phyloP scores from a whole-genome alignment of 2,329 filamentous ascomycete species.

The Calonectria pteridis region DNA sequence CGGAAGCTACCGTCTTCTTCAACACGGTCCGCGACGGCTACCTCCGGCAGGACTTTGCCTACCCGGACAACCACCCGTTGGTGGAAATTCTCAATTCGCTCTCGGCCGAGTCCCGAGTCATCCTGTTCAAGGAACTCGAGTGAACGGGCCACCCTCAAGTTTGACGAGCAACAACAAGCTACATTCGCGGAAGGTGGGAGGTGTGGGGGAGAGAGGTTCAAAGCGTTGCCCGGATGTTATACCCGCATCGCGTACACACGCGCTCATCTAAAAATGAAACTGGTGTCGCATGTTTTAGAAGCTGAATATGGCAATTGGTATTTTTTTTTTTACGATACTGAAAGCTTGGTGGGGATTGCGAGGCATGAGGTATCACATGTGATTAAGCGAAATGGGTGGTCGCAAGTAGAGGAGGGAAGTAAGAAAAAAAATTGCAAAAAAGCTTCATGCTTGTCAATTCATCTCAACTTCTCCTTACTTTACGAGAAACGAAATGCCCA shows the following conservation, averaged over 20 bases:
- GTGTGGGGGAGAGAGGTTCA: neutral
- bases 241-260: neutral
- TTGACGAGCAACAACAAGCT: neutral
- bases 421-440: neutral
- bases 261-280: neutral
- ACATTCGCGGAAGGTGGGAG: neutral
- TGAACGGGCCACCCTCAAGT: neutral
- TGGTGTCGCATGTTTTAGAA: neutral
- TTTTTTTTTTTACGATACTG: neutral
- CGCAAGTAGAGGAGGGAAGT: neutral
- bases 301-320: neutral
- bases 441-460: neutral
- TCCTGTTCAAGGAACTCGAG: slow-evolving; percentile 1
- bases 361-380: neutral
- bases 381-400: neutral
- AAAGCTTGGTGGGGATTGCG: neutral
- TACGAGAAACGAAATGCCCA: neutral
- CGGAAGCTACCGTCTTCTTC: neutral
- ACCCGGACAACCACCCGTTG: neutral
- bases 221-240: neutral
- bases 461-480: neutral
- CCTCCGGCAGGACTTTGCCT: neutral
- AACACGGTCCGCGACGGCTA: slow-evolving; percentile 1
- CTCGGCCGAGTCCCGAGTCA: neutral
- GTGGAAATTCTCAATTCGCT: slow-evolving; percentile 6